Evolutionary conservation across 768 basidiomycete species (phyloP), one percentile per base, ranked within the genome.

Genomic region (Auricularia cornea): DNA sequence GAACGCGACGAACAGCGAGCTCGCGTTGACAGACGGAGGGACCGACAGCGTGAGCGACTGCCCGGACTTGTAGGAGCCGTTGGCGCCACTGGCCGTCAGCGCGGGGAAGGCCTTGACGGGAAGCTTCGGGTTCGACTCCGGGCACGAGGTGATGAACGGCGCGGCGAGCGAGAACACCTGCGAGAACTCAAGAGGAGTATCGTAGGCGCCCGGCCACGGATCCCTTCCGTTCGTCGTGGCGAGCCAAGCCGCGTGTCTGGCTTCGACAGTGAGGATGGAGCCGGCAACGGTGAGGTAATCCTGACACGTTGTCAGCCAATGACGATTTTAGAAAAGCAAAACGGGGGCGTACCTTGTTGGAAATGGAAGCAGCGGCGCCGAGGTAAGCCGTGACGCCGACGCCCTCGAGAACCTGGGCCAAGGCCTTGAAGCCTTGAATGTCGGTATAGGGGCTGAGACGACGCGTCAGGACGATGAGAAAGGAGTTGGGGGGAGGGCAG

Each of bases 181-280:
- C 65, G 74, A 77, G 56, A 75, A 71, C 6, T 72, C 68, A 26
- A 83, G 72, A 3, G 80, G 75, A 1, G 76, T 84, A 71, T 87
- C 85, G 69, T 85, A 84, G 6, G 85, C 75, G 3, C 80, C 78
- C 60, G 80, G 82, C 86, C 86, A 88, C 1, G 83, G 77, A 38
- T 79, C 76, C 26, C 72, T 71, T 59, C 81, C 75, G 64, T 75
- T 72, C 20, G 44, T 48, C 16, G 81, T 77, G 2, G 80, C 78
- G 40, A 89, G 72, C 86, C 86, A 89, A 2, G 80, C 75, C n/a
- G 84, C 79, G 63, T 89, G 87, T 33, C 86, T 80, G 28, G 85
- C 79, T 69, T 89, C 85, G 60, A 80, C 80, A 14, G 83, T 75
- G 54, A 85, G 78, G 66, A 88, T 81, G 60, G 78, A 77, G 3